These are phyloP conservation scores for Elasticomyces elasticus DNA, from an alignment of 495 filamentous ascomycete species.

Conservation along the genomic window DNA sequence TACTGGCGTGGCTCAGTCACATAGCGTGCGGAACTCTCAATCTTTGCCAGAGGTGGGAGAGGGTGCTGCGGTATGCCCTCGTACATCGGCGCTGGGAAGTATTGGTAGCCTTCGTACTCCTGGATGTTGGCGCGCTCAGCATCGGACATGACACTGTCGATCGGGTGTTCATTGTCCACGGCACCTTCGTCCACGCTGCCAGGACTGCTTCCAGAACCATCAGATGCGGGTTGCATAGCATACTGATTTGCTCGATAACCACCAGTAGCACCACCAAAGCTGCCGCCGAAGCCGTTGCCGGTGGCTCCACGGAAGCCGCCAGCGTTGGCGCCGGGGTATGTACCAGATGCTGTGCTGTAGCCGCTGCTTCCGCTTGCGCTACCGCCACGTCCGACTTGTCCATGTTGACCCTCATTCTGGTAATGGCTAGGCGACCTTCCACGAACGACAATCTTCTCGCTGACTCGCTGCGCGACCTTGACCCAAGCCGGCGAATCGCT, in stretches of 20 bases:
- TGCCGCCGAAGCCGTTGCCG: slow-evolving; percentile 1
- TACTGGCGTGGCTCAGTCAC: slow-evolving; percentile 16
- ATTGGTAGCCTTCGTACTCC: slow-evolving; percentile 25
- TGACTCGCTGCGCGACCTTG: slow-evolving; percentile 70
- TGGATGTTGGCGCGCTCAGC: slow-evolving; percentile 26
- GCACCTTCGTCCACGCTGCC: slow-evolving; percentile 27
- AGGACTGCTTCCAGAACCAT: slow-evolving; percentile 30
- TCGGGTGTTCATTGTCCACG: slow-evolving; percentile 13
- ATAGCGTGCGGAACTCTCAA: slow-evolving; percentile 9
- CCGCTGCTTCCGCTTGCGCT: slow-evolving; percentile 44
- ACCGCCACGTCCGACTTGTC: slow-evolving; percentile 39
- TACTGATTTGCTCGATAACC: slow-evolving; percentile 24
- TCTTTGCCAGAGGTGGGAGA: slow-evolving; percentile 13
- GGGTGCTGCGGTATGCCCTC: slow-evolving; percentile 13
- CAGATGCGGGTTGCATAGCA: slow-evolving; percentile 25
- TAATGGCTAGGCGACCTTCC: slow-evolving; percentile 91
- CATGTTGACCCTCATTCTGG: slow-evolving; percentile 60
- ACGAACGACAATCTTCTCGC: slow-evolving; percentile 83
- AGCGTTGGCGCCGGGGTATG: slow-evolving; percentile 14
- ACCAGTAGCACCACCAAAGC: slow-evolving; percentile 15
- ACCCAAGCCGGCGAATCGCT: slow-evolving; percentile 42
- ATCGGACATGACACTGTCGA: slow-evolving; percentile 27
- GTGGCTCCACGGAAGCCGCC: slow-evolving; percentile 10
- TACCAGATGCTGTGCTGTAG: slow-evolving; percentile 33
- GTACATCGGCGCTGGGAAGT: slow-evolving; percentile 29